Evolutionary conservation across 2,329 filamentous ascomycete species (phyloP), one percentile per base, ranked within the genome.

Genomic region (Penicillium brevicompactum): DNA sequence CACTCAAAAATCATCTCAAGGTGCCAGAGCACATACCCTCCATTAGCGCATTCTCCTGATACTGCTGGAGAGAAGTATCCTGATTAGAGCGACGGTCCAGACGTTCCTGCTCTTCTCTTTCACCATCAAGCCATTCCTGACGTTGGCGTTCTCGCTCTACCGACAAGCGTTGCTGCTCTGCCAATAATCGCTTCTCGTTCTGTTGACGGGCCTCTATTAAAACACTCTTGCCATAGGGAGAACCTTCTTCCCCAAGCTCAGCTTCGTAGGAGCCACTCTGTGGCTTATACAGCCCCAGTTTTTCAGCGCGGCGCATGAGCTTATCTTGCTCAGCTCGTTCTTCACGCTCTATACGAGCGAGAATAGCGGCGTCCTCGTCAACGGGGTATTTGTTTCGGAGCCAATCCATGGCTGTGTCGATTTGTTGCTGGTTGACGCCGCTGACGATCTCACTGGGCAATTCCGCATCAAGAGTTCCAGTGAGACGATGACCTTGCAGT

Each of bases 51-150:
- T 67, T 57, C 18, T 71, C 69, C 37, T 75, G 67, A 48, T 69
- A 74, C 46, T 70, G 69, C 56, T 74, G 70, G 49, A 76, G 55
- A 22, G 68, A 63, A 32, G 67, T 76, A 53, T 71, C 74, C 49
- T 64, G 67, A 49, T 69, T 65, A 16, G 72, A 50, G 48, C 70
- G 67, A 16, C 59, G 67, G 55, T 65, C 62, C 38, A 73, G 21
- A 43, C 63, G 67, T 54, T 75, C 73, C 11, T 63, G 64, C 37
- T 76, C 70, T 56, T 70, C 67, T 30, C 77, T 75, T 60, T 84
- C 83, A n/a, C 78, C 78, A 9, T 74, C 69, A 27, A 83, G 75
- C 81, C 83, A 85, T 51, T 76, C 71, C 44, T 75, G 76, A 40
- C 80, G 80, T 62, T 82, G 77, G 41, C 68, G 63, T 58, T 79